Conservation (phyloP, 768 basidiomycete species). For the Tricholoma sp. region DNA sequence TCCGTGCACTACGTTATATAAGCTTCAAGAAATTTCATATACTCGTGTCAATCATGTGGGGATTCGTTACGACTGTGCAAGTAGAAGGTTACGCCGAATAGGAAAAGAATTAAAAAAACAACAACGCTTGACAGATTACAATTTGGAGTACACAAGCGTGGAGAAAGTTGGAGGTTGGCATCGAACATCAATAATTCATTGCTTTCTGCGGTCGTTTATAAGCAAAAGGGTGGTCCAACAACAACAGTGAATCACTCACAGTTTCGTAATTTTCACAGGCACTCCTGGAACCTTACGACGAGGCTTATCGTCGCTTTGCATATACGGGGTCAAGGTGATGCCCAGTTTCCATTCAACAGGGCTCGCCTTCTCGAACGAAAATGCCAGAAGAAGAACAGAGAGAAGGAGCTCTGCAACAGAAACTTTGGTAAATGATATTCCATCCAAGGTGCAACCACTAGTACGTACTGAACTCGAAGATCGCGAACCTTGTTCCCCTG, state of each 20-base stretch:
- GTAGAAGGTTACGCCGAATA: neutral
- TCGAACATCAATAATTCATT: neutral
- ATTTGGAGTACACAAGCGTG: neutral
- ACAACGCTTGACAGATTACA: neutral
- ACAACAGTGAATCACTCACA: slow-evolving; percentile 1
- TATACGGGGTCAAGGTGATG: slow-evolving; percentile 19
- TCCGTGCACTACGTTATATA: neutral
- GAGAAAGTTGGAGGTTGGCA: neutral
- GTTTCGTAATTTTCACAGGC: slow-evolving; percentile 12
- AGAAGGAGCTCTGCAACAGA: slow-evolving; percentile 20
- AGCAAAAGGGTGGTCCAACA: neutral
- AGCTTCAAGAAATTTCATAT: no score
- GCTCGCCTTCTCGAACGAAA: slow-evolving; percentile 15
- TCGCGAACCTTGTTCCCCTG: slow-evolving; percentile 33
- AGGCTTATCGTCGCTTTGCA: slow-evolving; percentile 11
- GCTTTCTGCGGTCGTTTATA: neutral
- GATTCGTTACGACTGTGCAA: no score
- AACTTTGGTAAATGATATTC: neutral
- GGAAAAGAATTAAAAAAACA: neutral
- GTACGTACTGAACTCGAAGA: slow-evolving; percentile 33
- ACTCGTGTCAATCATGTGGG: no score
- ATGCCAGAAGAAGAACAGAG: slow-evolving; percentile 18
- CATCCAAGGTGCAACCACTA: neutral
- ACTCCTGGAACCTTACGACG: slow-evolving; percentile 7
- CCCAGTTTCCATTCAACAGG: slow-evolving; percentile 24